A percentile compares a stretch with the other conserved stretches of the same genome.
Conservation (phyloP, 2,329 filamentous ascomycete species). For the Beauveria bassiana region DNA sequence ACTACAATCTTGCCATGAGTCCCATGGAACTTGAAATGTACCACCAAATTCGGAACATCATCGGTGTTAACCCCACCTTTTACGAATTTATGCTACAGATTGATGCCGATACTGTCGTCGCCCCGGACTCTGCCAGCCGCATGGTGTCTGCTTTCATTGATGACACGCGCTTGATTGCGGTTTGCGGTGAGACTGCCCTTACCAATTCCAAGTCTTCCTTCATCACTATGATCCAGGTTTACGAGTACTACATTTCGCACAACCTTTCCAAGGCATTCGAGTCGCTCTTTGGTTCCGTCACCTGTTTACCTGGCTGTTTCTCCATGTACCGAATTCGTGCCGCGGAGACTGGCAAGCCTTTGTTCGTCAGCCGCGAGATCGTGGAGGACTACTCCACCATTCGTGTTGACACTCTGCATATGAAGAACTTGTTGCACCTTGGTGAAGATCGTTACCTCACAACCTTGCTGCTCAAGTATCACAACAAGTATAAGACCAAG, state of each 20-base stretch:
- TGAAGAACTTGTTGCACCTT: slow-evolving; percentile 95
- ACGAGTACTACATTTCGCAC: slow-evolving; percentile 99
- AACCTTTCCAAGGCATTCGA: slow-evolving; percentile 96
- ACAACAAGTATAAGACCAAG: slow-evolving; percentile 95
- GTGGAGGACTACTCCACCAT: slow-evolving; percentile 84
- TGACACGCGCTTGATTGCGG: slow-evolving; percentile 86
- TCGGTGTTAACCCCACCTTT: slow-evolving; percentile 95
- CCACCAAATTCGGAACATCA: slow-evolving; percentile 97
- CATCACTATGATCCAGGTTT: slow-evolving; percentile 98
- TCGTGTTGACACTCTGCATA: slow-evolving; percentile 94
- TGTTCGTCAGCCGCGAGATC: slow-evolving; percentile 91
- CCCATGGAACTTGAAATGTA: slow-evolving; percentile 97
- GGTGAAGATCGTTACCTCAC: slow-evolving; percentile 98
- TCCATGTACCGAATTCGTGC: slow-evolving; percentile 97
- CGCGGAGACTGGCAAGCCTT: slow-evolving; percentile 86
- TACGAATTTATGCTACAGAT: slow-evolving; percentile 97
- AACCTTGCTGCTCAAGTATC: slow-evolving; percentile 85
- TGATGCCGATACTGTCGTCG: slow-evolving; percentile 93
- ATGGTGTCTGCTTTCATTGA: slow-evolving; percentile 87
- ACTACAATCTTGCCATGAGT: slow-evolving; percentile 95
- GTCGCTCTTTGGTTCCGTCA: slow-evolving; percentile 92
- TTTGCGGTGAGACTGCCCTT: slow-evolving; percentile 90
- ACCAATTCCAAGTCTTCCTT: slow-evolving; percentile 90
- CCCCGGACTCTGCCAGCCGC: slow-evolving; percentile 79
- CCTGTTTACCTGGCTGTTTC: slow-evolving; percentile 97